Conservation (phyloP, 306 rosid genomes). For the Casuarina equisetifolia region DNA sequence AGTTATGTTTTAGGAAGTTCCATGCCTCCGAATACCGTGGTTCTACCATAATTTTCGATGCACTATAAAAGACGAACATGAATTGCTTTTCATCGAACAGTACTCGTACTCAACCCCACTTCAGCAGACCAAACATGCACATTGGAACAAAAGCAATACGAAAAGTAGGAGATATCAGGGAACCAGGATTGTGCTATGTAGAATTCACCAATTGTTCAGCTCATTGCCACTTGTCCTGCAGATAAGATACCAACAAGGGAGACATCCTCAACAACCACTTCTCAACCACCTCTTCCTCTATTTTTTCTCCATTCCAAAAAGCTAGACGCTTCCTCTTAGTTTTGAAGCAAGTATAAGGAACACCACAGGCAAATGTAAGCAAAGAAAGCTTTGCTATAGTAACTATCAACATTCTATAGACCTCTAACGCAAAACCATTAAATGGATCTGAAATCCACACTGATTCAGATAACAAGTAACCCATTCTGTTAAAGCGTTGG, state of each 20-base stretch:
- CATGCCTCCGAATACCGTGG: conserved; percentile 11
- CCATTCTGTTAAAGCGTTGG: not conserved
- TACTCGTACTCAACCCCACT: no score
- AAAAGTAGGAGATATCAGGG: not conserved
- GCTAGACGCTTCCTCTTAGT: no score
- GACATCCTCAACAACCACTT: not conserved
- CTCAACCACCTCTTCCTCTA: no score
- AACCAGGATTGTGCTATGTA: not conserved
- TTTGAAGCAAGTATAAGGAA: not conserved
- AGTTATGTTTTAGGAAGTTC: not conserved
- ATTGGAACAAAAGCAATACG: not conserved
- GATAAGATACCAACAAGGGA: conserved; percentile 24
- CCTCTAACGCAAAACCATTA: conserved; percentile 2
- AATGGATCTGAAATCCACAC: conserved; percentile 4
- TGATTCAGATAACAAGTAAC: conserved; percentile 10
- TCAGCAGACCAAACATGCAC: not conserved
- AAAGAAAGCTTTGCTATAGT: conserved; percentile 1
- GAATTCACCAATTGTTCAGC: not conserved
- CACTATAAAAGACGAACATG: not conserved
- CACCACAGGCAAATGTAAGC: conserved; percentile 6
- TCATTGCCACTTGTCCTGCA: conserved; percentile 23
- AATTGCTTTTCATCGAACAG: not conserved
- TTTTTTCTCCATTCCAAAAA: no score
- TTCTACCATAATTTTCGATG: conserved; percentile 19
- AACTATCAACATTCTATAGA: conserved; percentile 21